Evolutionary conservation across 2,329 filamentous ascomycete species (phyloP), one percentile per base, ranked within the genome.

Genomic region (Coniochaeta sp.): DNA sequence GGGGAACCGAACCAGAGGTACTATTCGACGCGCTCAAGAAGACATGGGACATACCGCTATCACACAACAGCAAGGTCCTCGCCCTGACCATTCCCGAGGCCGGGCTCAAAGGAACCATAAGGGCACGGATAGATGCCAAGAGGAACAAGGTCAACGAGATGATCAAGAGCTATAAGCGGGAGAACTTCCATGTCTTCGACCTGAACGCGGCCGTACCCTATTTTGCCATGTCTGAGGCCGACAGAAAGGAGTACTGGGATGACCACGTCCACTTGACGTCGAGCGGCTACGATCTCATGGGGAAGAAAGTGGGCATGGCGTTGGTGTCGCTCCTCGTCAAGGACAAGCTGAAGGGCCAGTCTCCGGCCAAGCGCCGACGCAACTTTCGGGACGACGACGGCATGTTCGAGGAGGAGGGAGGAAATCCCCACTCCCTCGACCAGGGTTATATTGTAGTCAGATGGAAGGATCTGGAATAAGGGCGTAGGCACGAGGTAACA

Each of bases 51-150:
- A 70, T 82, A 2, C 75, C 81, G 1, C 73, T 87, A 1, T 66
- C 69, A 1, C 74, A 75, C 30, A 78, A 78, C 12, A 75, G 76
- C 65, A 83, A 83, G 61, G 80, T 89, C 9, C 78, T 89, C 2
- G 84, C 85, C 4, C 74, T 89, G 56, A 89, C 86, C 0, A 76
- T 89, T 2, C 84, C 84, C 0, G 85, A 88, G 64, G 77, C 77
- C 28, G 68, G 71, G 7, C 59, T 65, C 26, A 66, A 65, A 24
- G 57, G 47, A 8, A 40, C 44, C 1, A 17, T 50, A 14, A 56
- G 66, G 6, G 63, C 67, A n/a, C 64, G 64, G 24, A 59, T 78
- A 22, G 69, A 71, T 19, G 62, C 64, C 30, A 69, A 66, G 38
- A 74, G 83, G 6, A 70, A 76, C 26, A 66, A 71, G 24, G 70